A percentile compares a stretch with the other conserved stretches of the same genome.
phyloP scores from a whole-genome alignment of 305 asterid species.

The Fraxinus sp. region DNA sequence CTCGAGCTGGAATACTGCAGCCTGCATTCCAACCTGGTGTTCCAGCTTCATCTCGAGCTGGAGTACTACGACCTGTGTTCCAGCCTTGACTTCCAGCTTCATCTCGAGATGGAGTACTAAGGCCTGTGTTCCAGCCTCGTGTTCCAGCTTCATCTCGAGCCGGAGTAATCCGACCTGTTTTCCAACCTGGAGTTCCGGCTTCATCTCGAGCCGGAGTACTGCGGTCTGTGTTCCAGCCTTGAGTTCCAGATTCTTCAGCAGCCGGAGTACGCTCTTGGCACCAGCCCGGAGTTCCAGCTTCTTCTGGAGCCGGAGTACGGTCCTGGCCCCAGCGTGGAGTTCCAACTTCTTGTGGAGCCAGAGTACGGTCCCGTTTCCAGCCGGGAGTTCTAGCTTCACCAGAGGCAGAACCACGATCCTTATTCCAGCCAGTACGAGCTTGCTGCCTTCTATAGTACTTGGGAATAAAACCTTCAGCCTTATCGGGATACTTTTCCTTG shows the following conservation, averaged over 20 bases:
- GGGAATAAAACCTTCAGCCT: conserved; percentile 55
- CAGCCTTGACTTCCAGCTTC: not conserved
- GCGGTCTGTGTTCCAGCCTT: conserved; percentile 2
- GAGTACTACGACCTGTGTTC: not conserved
- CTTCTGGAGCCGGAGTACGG: conserved; percentile 28
- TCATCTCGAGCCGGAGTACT: conserved; percentile 1
- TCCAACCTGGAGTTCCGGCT: conserved; percentile 13
- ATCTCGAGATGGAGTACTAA: not conserved
- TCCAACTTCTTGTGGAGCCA: conserved; percentile 23
- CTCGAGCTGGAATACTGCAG: not conserved
- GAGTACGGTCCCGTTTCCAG: conserved; percentile 34
- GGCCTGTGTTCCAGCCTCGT: not conserved
- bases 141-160: not conserved
- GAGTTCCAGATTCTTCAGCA: conserved; percentile 24
- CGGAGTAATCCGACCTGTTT: not conserved
- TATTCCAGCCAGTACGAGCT: conserved; percentile 59
- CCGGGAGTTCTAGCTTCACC: conserved; percentile 40
- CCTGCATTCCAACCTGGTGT: not conserved
- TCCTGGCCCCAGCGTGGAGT: conserved; percentile 4
- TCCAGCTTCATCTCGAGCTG: not conserved
- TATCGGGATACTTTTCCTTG: conserved; percentile 60
- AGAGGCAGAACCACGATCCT: conserved; percentile 38
- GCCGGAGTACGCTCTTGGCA: conserved; percentile 10
- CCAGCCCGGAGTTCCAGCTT: conserved; percentile 22
- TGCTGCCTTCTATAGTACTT: conserved; percentile 67